These are phyloP conservation scores for Epichloe hybrida DNA, from an alignment of 2,329 filamentous ascomycete species.

Conservation along the genomic window DNA sequence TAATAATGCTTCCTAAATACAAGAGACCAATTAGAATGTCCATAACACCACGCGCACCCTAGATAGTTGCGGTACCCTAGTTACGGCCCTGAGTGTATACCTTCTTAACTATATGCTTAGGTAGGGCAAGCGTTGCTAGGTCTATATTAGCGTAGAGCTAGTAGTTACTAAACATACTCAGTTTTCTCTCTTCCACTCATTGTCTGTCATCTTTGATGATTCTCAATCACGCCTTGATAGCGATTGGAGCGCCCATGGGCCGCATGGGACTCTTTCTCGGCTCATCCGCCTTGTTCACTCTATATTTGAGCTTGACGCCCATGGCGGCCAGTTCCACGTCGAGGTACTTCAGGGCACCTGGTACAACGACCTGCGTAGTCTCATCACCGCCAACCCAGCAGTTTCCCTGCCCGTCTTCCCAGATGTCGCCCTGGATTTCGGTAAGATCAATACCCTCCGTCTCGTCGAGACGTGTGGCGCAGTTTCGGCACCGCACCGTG, in stretches of 20 bases:
- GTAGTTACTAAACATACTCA: too few species aligned
- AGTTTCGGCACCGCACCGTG: slow-evolving; percentile 66
- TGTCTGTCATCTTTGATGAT: neutral
- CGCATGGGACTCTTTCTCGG: slow-evolving; percentile 38
- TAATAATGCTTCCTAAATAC: neutral
- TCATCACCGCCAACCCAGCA: slow-evolving; percentile 82
- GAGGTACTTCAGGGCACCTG: slow-evolving; percentile 81
- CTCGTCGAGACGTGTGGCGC: slow-evolving; percentile 49
- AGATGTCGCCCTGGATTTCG: slow-evolving; percentile 57
- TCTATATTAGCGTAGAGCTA: too few species aligned
- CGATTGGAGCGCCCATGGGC: slow-evolving; percentile 18
- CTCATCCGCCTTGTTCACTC: slow-evolving; percentile 50
- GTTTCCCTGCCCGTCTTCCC: slow-evolving; percentile 81
- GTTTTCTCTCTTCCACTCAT: neutral
- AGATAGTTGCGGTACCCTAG: too few species aligned
- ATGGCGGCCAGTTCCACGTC: slow-evolving; percentile 94
- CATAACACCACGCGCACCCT: neutral
- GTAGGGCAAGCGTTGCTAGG: too few species aligned
- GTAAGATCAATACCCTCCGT: slow-evolving; percentile 42
- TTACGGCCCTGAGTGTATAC: too few species aligned
- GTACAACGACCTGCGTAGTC: slow-evolving; percentile 82
- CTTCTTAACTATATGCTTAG: too few species aligned
- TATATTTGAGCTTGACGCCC: slow-evolving; percentile 89
- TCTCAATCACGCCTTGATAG: slow-evolving; percentile 4
- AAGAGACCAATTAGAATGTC: neutral